These are phyloP conservation scores for Aspergillus bombycis DNA, from an alignment of 2,329 filamentous ascomycete species.

Conservation along the genomic window DNA sequence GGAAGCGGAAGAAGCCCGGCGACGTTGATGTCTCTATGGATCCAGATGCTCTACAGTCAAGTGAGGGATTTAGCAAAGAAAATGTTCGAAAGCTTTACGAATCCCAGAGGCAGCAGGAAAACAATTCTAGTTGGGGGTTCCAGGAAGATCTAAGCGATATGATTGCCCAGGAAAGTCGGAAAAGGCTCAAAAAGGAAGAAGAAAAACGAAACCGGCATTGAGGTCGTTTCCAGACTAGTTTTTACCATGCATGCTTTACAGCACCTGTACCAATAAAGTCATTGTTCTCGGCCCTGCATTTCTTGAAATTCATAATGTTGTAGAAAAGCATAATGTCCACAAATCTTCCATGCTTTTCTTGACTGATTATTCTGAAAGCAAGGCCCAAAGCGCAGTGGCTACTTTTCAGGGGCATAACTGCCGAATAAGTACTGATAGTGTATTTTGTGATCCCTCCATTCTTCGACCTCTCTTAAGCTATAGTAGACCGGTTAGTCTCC, in stretches of 20 bases:
- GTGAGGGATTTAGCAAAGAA: conserved; percentile 82
- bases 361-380: background rate
- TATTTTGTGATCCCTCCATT: background rate
- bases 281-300: background rate
- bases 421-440: background rate
- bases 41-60: conserved; percentile 73
- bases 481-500: background rate
- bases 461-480: background rate
- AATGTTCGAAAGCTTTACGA: conserved; percentile 82
- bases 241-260: background rate
- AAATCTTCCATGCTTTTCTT: background rate
- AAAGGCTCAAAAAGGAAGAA: conserved; percentile 85
- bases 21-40: conserved; percentile 94
- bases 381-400: background rate
- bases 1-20: conserved; percentile 93
- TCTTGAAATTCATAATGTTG: background rate
- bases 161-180: conserved; percentile 91
- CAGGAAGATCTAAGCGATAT: conserved; percentile 93
- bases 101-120: conserved; percentile 64
- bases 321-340: background rate
- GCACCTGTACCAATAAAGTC: background rate
- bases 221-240: background rate
- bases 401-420: background rate
- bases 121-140: conserved; percentile 72
- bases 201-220: conserved; percentile 68